phyloP scores from a whole-genome alignment of 1,284 basidiomycete species.

The Cutaneotrichosporon sp. region DNA sequence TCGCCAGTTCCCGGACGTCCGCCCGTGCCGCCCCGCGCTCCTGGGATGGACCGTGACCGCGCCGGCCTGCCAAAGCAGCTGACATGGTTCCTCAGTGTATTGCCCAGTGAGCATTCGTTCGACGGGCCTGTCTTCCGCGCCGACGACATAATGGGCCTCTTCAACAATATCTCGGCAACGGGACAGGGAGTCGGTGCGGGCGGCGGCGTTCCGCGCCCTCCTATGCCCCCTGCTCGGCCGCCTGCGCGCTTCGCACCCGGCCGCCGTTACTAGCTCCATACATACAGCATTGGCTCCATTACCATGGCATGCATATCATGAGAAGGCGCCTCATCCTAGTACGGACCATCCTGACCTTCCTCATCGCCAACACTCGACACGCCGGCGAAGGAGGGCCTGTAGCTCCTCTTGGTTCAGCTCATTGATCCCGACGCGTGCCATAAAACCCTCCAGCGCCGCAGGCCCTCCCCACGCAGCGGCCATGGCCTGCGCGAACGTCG shows the following conservation, averaged over 20 bases:
- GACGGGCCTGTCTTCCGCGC: constrained; percentile 83
- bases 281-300: no score
- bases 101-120: constrained; percentile 66
- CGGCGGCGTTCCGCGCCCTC: background rate
- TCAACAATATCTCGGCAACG: constrained; percentile 26
- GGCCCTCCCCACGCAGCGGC: constrained; percentile 68
- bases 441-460: constrained; percentile 63
- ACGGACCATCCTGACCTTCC: no score
- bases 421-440: constrained; percentile 50
- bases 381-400: constrained; percentile 38
- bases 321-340: background rate
- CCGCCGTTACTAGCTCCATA: constrained; percentile 3
- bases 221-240: background rate
- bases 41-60: constrained; percentile 45
- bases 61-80: constrained; percentile 63
- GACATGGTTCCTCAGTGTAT: constrained; percentile 70
- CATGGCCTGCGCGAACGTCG: constrained; percentile 74
- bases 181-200: background rate
- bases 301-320: no score
- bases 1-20: constrained; percentile 1
- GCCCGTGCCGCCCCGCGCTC: background rate
- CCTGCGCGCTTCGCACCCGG: background rate
- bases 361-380: constrained; percentile 45
- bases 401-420: constrained; percentile 28
- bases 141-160: constrained; percentile 74